Percentiles rank a stretch among this genome's conserved stretches.
Evolutionary conservation across 2,329 filamentous ascomycete species (phyloP).

Genomic region (Alternaria infectoria): DNA sequence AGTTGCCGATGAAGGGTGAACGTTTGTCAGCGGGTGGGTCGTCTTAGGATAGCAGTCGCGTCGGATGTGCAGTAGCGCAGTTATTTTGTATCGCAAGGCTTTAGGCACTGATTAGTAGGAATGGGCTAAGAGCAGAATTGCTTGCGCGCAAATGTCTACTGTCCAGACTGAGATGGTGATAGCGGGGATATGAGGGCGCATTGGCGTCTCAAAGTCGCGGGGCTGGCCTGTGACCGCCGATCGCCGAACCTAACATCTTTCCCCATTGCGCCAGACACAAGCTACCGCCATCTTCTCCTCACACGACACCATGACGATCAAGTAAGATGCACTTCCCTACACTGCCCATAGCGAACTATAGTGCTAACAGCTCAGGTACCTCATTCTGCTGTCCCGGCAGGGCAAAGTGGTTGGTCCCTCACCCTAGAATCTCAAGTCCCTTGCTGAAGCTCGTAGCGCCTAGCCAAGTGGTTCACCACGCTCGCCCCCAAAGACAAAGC

Average conservation of each 20-base stretch:
- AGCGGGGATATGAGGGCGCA: constrained; percentile 22
- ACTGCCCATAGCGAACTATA: too few relatives aligned
- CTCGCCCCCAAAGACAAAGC: constrained; percentile 97
- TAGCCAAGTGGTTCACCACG: constrained; percentile 99
- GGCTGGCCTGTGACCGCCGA: constrained; percentile 27
- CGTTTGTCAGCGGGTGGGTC: constrained; percentile 32
- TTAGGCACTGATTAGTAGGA: not conserved
- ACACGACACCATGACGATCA: constrained; percentile 59
- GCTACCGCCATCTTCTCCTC: constrained; percentile 10
- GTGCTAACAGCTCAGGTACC: constrained; percentile 68
- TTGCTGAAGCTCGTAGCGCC: constrained; percentile 68
- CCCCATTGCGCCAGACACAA: constrained; percentile 7
- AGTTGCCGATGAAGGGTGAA: not conserved
- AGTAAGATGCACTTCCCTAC: constrained; percentile 48
- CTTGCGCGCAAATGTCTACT: not conserved
- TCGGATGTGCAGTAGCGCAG: not conserved
- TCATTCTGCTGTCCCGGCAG: constrained; percentile 96
- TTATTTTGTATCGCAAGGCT: not conserved
- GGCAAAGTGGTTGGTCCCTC: constrained; percentile 89
- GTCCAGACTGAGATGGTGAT: not conserved
- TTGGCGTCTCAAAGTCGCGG: constrained; percentile 31
- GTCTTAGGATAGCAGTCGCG: constrained; percentile 4
- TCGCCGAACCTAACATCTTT: constrained; percentile 18
- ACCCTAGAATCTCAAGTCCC: constrained; percentile 30
- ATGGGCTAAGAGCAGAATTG: not conserved